A percentile compares a stretch with the other conserved stretches of the same genome.
Evolutionary conservation across 2,329 filamentous ascomycete genomes (phyloP).

Genomic region (Tolypocladium ophioglossoides): DNA sequence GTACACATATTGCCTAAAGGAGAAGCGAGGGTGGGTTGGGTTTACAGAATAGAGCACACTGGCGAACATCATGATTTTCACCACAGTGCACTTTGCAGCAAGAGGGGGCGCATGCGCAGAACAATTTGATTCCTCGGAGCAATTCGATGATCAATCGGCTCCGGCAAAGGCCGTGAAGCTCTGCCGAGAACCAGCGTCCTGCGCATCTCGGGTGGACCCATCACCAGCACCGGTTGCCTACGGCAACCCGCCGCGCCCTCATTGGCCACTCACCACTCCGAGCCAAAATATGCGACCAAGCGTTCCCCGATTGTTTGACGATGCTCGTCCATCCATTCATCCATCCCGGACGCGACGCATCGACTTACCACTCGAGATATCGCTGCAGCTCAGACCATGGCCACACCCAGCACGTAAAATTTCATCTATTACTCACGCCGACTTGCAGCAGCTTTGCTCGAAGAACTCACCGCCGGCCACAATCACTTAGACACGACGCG

Average conservation of each 20-base stretch:
- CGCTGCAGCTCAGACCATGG: conserved; percentile 24
- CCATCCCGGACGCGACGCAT: conserved; percentile 1
- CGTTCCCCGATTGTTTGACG: background rate
- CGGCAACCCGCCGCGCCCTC: conserved; percentile 17
- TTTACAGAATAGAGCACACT: background rate
- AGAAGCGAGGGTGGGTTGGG: background rate
- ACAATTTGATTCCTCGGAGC: background rate
- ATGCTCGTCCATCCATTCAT: background rate
- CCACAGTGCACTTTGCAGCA: too few species aligned
- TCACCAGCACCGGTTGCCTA: conserved; percentile 14
- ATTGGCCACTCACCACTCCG: conserved; percentile 15
- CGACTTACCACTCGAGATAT: conserved; percentile 7
- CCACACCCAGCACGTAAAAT: conserved; percentile 27
- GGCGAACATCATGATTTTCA: too few species aligned
- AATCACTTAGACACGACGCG: conserved; percentile 7
- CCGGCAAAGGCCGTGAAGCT: background rate
- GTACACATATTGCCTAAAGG: conserved; percentile 2
- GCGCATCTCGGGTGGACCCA: background rate
- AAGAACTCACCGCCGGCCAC: background rate
- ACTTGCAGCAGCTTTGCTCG: background rate
- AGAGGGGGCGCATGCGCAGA: background rate
- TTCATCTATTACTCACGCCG: conserved; percentile 18
- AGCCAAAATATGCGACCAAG: conserved; percentile 17
- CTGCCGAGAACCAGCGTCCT: background rate
- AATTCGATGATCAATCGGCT: background rate